Conservation (phyloP, 345 rosid genomes). For the Camelina sativa region DNA sequence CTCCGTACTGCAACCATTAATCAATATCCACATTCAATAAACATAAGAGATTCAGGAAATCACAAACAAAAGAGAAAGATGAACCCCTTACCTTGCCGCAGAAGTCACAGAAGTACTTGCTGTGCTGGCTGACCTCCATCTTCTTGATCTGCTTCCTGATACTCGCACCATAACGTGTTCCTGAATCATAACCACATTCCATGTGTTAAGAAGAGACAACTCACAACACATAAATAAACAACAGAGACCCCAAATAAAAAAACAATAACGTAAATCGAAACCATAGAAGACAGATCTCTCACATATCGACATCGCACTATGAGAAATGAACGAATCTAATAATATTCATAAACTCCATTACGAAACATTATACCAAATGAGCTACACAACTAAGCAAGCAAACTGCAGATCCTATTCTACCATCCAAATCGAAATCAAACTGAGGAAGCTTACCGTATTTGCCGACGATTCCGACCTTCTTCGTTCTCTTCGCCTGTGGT, state of each 20-base stretch:
- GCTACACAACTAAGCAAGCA: background rate
- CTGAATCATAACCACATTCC: conserved; percentile 35
- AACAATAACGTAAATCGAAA: background rate
- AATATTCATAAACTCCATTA: background rate
- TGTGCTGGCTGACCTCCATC: conserved; percentile 82
- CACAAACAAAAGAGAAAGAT: background rate
- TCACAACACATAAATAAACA: background rate
- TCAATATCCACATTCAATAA: background rate
- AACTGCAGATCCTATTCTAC: background rate
- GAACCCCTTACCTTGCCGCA: conserved; percentile 67
- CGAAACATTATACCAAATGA: background rate
- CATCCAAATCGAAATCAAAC: background rate
- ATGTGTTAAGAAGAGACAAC: background rate
- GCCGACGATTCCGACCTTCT: conserved; percentile 83
- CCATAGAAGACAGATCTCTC: background rate
- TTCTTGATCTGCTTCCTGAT: conserved; percentile 82
- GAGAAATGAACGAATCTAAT: background rate
- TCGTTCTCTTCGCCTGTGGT: conserved; percentile 70
- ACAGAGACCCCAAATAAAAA: too few relatives aligned
- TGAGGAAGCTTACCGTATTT: conserved; percentile 57
- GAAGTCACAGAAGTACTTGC: conserved; percentile 83
- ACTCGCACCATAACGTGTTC: conserved; percentile 87
- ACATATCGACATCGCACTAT: background rate
- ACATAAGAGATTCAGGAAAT: background rate
- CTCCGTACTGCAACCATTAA: conserved; percentile 59